These are phyloP conservation scores for Craterostigma plantagineum DNA, from an alignment of 257 asterid species.

Conservation along the genomic window DNA sequence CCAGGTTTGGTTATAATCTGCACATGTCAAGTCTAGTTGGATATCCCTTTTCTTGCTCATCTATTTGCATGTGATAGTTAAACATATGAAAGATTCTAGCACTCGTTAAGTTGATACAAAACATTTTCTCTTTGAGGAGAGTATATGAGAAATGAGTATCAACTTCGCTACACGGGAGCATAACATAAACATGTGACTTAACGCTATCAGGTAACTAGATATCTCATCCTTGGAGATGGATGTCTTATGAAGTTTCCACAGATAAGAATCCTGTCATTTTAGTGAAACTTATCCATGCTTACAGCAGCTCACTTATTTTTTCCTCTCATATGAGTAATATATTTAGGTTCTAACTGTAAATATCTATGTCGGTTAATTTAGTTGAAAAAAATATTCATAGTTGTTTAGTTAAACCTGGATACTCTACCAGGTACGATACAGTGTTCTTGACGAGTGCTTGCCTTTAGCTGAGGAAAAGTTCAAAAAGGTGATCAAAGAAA, in stretches of 20 bases:
- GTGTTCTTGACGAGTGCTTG: slow-evolving; percentile 42
- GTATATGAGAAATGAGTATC: slow-evolving; percentile 1
- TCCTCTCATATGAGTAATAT: too few relatives aligned
- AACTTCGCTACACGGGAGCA: slow-evolving; percentile 3
- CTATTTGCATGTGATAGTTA: too few relatives aligned
- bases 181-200: background rate
- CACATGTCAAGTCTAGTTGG: too few relatives aligned
- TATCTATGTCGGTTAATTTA: too few relatives aligned
- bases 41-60: too few relatives aligned
- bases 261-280: slow-evolving; percentile 1
- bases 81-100: too few relatives aligned
- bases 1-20: slow-evolving; percentile 40
- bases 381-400: background rate
- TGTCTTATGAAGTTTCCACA: slow-evolving; percentile 5
- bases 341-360: too few relatives aligned
- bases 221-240: background rate
- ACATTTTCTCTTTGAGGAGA: too few relatives aligned
- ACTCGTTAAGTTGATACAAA: too few relatives aligned
- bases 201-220: too few relatives aligned
- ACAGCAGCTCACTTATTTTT: too few relatives aligned
- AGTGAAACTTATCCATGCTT: too few relatives aligned
- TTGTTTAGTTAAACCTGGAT: slow-evolving; percentile 9
- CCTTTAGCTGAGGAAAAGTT: slow-evolving; percentile 80
- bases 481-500: slow-evolving; percentile 43
- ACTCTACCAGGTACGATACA: slow-evolving; percentile 54